A percentile compares a stretch with the other conserved stretches of the same genome.
phyloP scores from a whole-genome alignment of 306 rosid genomes.

The Prunus fruticosa region DNA sequence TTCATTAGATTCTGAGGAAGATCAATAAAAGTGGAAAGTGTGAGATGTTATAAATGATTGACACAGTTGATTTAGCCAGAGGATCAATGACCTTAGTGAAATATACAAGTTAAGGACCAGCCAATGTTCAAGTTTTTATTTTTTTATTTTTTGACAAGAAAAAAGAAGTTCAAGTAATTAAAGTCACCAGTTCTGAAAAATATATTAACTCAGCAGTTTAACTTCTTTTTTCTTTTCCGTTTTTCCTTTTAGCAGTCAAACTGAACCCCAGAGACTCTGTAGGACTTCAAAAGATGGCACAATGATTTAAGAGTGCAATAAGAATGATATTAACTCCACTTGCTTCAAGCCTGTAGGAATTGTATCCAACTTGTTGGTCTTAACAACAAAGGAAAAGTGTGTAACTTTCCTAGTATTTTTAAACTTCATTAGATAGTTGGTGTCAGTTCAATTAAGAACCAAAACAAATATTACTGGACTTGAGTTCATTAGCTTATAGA shows the following conservation, averaged over 20 bases:
- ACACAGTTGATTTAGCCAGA: neutral
- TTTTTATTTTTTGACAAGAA: neutral
- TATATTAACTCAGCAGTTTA: neutral
- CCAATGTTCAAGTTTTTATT: neutral
- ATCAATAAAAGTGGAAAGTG: constrained; percentile 12
- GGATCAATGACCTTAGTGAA: neutral
- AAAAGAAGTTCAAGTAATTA: neutral
- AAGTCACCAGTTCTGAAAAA: neutral
- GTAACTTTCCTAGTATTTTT: neutral
- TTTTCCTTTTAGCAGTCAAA: neutral
- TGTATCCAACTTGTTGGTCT: neutral
- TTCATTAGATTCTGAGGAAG: constrained; percentile 23
- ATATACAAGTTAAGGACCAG: neutral
- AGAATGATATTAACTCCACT: constrained; percentile 2
- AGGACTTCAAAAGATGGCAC: neutral
- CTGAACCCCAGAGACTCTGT: neutral
- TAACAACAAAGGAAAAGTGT: neutral
- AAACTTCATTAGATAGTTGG: neutral
- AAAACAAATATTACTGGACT: neutral
- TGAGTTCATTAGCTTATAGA: neutral
- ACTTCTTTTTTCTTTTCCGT: neutral
- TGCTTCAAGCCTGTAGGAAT: neutral
- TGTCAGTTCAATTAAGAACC: neutral
- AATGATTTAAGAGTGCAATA: neutral
- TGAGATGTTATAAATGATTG: neutral